Evolutionary conservation across 352 stramenopile species (phyloP), one percentile per base, ranked within the genome.

Genomic region (Globisporangium canariense): DNA sequence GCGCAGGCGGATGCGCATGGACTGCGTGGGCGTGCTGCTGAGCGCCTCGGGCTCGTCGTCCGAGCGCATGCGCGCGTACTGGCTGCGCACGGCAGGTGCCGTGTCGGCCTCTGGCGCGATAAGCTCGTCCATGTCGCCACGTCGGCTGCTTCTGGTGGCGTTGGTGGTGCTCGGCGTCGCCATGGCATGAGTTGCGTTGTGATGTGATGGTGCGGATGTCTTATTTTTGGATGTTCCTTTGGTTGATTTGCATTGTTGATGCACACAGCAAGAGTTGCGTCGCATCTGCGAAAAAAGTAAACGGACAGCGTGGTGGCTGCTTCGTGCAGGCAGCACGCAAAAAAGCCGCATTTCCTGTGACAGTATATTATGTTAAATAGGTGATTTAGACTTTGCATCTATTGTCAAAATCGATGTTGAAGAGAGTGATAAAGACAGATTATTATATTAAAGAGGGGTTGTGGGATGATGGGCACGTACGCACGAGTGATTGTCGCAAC

Each of bases 1-100:
- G 28, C 32, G 54, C 54, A 60, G 36, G 10, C 54, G 54, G 11
- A 60, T 20, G 8, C 54, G 54, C 54, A 60, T 60, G 34, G 54
- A 60, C 34, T 47, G 54, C 34, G 54, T 60, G 10, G n/a, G 28
- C 47, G 47, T 53, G 20, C 22, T 14, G 22, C 45, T 25, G 45
- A 50, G 43, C 16, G 28, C 3, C 40, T 13, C 40, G 0, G 22
- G 22, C 3, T 34, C 47, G 18, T 53, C 47, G 20, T 14, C 22
- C 10, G 47, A 53, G 22, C 47, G 47, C 47, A 53, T 53, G 47
- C 22, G 47, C 20, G 47, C 47, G 47, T 53, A 53, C 47, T 53
- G 22, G 47, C 20, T 53, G 40, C 4, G n/a, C 18, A 5, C 11
- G 20, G 47, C 18, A 14, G 47, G 3, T 11, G 47, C 10, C n/a